Evolutionary conservation across 148 eudicot genomes (phyloP), one percentile per base, ranked within the genome.

Genomic region (Simmondsia chinensis): DNA sequence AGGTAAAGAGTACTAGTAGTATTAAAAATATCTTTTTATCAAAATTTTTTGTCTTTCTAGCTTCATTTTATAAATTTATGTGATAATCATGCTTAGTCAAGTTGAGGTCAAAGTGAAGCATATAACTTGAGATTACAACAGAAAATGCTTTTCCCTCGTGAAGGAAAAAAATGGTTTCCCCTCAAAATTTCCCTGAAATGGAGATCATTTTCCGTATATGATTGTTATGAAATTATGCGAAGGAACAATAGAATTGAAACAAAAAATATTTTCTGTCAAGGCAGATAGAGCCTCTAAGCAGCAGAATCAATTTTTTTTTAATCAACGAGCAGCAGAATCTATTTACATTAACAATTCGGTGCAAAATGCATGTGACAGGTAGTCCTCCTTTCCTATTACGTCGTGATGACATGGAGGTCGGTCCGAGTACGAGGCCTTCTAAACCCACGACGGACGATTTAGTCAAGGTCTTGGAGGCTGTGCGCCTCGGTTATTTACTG

Each of bases 391-490:
- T 80, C 63, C 67, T 88, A 58, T 49, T 53, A 43, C 59, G 34
- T 20, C 52, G 46, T 23, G 68, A 50, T 35, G 64, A 51, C 27
- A 35, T 59, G 2, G 57, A 24, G n/a, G n/a, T n/a, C 21, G 19
- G 36, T 48, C 63, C 18, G 36, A 50, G 53, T 53, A 60, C 48
- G 44, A 71, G 60, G 31, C 35, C 49, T 38, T 42, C 2, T 40
- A 84, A 75, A 58, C 97, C 97, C 34, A 70, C 87, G 43, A 69
- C 74, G 11, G 76, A 76, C 33, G 93, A 89, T 45, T 50, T 89
- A 33, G 40, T 81, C 19, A 65, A 74, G 43, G 82, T 74, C 26
- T 61, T 89, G 47, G 75, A 89, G 65, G 95, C 80, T 73, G 97
- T 89, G 59, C 77, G 82, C 35, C 82, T 89, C 29, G 83, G 82